phyloP scores from a whole-genome alignment of 441 rosid genomes.

The Pelargonium citronellum region DNA sequence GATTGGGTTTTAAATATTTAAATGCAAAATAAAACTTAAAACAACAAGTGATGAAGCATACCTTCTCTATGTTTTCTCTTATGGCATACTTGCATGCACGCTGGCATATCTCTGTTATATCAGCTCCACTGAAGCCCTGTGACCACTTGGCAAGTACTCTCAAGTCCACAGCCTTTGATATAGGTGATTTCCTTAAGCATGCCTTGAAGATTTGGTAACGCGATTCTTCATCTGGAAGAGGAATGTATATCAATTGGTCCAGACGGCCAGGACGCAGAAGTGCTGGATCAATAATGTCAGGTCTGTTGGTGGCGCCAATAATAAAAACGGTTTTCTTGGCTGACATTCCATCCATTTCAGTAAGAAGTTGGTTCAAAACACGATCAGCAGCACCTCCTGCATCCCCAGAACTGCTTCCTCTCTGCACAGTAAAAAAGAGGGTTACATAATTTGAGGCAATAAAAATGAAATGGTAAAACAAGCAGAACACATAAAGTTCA shows the following conservation, averaged over 20 bases:
- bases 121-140: constrained; percentile 73
- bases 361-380: constrained; percentile 63
- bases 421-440: constrained; percentile 26
- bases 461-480: neutral
- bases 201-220: constrained; percentile 57
- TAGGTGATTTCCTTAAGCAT: constrained; percentile 62
- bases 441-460: neutral
- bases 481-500: too few relatives aligned
- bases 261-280: constrained; percentile 68
- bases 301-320: constrained; percentile 66
- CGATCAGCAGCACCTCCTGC: constrained; percentile 77
- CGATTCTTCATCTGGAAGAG: constrained; percentile 57
- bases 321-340: constrained; percentile 16
- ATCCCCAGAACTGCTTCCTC: constrained; percentile 69
- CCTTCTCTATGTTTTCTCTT: constrained; percentile 72
- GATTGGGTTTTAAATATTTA: neutral
- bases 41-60: constrained; percentile 13
- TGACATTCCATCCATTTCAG: constrained; percentile 78
- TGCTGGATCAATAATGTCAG: constrained; percentile 67
- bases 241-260: constrained; percentile 66
- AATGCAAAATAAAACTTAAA: neutral
- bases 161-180: constrained; percentile 59
- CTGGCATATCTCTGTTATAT: constrained; percentile 71
- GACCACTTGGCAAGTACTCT: constrained; percentile 60
- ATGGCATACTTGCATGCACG: constrained; percentile 68